Conservation (phyloP, 106 monocot genomes). For the Dioscorea zingiberensis region DNA sequence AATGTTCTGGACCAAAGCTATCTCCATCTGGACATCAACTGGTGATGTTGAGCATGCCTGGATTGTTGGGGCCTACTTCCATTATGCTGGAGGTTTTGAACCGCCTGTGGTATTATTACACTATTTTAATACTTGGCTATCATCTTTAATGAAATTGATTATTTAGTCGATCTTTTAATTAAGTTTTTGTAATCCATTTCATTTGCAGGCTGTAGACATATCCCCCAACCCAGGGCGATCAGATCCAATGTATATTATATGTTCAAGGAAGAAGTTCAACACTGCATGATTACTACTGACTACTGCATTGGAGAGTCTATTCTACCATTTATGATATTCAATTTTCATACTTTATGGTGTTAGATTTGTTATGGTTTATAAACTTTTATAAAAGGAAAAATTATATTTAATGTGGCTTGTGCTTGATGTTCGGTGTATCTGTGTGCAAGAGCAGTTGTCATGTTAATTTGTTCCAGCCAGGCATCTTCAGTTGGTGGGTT, state of each 20-base stretch:
- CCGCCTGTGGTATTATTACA: conserved; percentile 52
- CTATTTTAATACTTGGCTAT: neutral
- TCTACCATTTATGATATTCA: neutral
- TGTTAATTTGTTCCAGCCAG: too few relatives aligned
- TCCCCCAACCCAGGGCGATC: conserved; percentile 87
- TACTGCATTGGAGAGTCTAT: neutral
- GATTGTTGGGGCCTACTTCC: conserved; percentile 94
- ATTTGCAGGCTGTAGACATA: conserved; percentile 78
- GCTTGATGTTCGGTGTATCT: too few relatives aligned
- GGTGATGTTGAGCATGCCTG: conserved; percentile 88
- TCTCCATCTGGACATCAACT: conserved; percentile 97
- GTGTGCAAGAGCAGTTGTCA: too few relatives aligned
- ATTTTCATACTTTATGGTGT: too few relatives aligned
- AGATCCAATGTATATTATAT: conserved; percentile 90
- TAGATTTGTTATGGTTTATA: too few relatives aligned
- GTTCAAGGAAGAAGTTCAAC: conserved; percentile 49
- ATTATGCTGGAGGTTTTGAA: conserved; percentile 92
- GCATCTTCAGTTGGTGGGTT: too few relatives aligned
- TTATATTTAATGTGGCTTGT: too few relatives aligned
- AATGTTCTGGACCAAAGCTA: conserved; percentile 92
- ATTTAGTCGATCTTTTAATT: neutral
- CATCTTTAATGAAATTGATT: neutral
- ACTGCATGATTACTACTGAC: conserved; percentile 10
- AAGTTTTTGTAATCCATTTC: neutral
- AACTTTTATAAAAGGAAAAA: too few relatives aligned